Percentiles rank a stretch among this genome's conserved stretches.
Conservation (phyloP, 306 rosid genomes). For the Neltuma alba region DNA sequence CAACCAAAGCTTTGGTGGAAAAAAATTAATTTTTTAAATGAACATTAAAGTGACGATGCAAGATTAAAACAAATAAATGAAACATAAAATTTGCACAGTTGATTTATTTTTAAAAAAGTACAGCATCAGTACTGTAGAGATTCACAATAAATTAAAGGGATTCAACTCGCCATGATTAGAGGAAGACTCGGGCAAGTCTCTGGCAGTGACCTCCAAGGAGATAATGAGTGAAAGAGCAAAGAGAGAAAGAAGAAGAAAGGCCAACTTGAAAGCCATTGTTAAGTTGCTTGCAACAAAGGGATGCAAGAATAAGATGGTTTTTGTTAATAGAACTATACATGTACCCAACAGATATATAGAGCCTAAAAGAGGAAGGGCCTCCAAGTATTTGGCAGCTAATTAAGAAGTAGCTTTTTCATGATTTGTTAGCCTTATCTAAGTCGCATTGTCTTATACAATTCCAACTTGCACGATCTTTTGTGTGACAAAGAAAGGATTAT, state of each 20-base stretch:
- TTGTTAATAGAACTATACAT: neutral
- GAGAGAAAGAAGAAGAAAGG: constrained; percentile 38
- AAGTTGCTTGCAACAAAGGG: neutral
- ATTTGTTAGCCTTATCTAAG: neutral
- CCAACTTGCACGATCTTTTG: neutral
- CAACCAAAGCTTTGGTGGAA: neutral
- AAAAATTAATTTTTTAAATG: neutral
- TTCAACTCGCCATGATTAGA: constrained; percentile 28
- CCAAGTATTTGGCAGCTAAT: neutral
- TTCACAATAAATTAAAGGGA: neutral
- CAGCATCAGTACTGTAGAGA: neutral
- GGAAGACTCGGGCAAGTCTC: constrained; percentile 37
- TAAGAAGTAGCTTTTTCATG: neutral
- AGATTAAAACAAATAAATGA: too few relatives aligned
- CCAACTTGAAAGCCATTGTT: constrained; percentile 47
- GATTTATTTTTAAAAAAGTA: too few relatives aligned
- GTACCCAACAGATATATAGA: neutral
- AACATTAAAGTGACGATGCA: too few relatives aligned
- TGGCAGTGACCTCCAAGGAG: constrained; percentile 37
- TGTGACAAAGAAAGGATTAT: neutral
- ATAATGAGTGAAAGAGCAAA: constrained; percentile 40
- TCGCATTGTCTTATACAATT: neutral
- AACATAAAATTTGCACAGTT: too few relatives aligned
- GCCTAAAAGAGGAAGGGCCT: neutral
- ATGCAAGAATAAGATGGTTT: neutral